Evolutionary conservation across 352 stramenopile genomes (phyloP).

Genomic region (Chrysophaeum taylorii): DNA sequence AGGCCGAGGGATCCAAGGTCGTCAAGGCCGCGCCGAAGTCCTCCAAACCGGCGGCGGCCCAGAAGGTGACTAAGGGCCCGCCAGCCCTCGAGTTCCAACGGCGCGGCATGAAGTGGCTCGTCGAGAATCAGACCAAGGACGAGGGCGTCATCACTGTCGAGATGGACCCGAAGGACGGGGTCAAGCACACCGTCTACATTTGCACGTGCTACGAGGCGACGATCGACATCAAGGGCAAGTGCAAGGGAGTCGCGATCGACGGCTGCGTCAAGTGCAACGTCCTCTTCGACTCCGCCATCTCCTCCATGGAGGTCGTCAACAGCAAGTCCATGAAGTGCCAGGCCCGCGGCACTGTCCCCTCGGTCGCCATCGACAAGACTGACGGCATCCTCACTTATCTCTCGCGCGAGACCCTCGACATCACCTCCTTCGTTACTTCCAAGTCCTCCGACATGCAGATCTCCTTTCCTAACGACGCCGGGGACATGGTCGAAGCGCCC

Average conservation of each 20-base stretch:
- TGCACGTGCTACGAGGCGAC: constrained; percentile 83
- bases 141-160: constrained; percentile 67
- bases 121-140: constrained; percentile 83
- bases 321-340: constrained; percentile 92
- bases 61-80: constrained; percentile 33
- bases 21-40: constrained; percentile 42
- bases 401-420: constrained; percentile 69
- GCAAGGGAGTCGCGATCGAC: constrained; percentile 91
- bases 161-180: constrained; percentile 52
- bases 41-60: constrained; percentile 32
- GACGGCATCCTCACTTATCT: constrained; percentile 90
- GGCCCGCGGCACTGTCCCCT: constrained; percentile 76
- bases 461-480: constrained; percentile 32
- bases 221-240: constrained; percentile 90
- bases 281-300: constrained; percentile 88
- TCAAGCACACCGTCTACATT: constrained; percentile 73
- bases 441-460: constrained; percentile 85
- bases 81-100: constrained; percentile 65
- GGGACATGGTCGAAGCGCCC: constrained; percentile 82
- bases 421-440: constrained; percentile 75
- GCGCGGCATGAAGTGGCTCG: constrained; percentile 87
- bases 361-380: constrained; percentile 96
- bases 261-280: constrained; percentile 86
- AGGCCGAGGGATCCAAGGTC: constrained; percentile 43
- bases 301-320: constrained; percentile 92